Evolutionary conservation across 768 basidiomycete species (phyloP), one percentile per base, ranked within the genome.

Genomic region (Hysterangium stoloniferum): DNA sequence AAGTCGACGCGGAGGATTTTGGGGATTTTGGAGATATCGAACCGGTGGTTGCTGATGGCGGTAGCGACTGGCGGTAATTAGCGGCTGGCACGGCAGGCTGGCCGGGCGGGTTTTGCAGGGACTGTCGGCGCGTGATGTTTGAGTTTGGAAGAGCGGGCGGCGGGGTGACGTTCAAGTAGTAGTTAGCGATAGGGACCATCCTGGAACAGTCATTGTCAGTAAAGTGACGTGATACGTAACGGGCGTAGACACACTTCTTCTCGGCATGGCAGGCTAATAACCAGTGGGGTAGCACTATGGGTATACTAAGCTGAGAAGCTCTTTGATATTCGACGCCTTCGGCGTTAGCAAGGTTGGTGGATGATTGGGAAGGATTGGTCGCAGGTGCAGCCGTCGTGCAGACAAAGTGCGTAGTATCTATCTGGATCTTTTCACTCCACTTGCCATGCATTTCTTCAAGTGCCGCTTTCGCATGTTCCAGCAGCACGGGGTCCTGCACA

Each of bases 371-470:
- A 28, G 78, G 83, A 8, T 64, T 58, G 0, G 80, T 77, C 0
- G 80, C 82, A 2, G 64, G 48, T 4, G 53, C 47, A 2, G 93
- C 91, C 0, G 87, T 91, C 15, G 92, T 95, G 62, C 93, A 95
- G 35, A 97, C 93, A 57, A 96, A 99, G 66, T 99, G 95, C 0
- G 94, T 97, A 8, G 95, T 98, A 62, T 99, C 95, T 52, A 98
- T 94, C 69, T 94, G 89, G 34, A 99, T 93, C 60, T 81, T 86
- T 57, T 94, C 86, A 59, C 82, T 88, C 84, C 86, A 93, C 57
- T 85, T 85, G 0, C 90, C 95, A 35, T 75, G 77, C 86, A 98
- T 96, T 59, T 87, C 82, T 40, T 75, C 63, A 47, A 99, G 66
- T 6, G 91, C 89, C 49, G 79, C 63, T 64, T 89, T 90, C 28